Percentiles rank a stretch among this genome's conserved stretches.
Conservation (phyloP, 768 basidiomycete species). For the Pisolithus tinctorius region DNA sequence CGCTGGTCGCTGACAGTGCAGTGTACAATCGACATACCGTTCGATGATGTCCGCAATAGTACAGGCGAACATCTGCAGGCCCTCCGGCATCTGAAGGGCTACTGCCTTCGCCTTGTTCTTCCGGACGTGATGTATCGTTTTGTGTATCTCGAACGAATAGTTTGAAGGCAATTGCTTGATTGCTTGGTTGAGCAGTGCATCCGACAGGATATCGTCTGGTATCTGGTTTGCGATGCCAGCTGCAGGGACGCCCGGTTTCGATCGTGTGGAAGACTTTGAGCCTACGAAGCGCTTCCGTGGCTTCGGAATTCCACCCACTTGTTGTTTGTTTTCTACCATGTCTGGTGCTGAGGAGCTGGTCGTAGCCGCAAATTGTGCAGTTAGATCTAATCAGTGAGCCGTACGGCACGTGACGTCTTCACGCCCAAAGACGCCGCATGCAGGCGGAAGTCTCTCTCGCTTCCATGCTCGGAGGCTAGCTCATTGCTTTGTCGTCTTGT, state of each 20-base stretch:
- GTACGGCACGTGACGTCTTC: background rate
- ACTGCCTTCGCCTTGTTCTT: constrained; percentile 85
- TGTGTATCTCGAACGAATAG: constrained; percentile 97
- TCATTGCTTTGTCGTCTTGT: too few species aligned
- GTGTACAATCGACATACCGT: constrained; percentile 46
- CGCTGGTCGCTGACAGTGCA: constrained; percentile 2
- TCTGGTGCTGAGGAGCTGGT: background rate
- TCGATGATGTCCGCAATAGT: constrained; percentile 95
- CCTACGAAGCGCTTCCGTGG: constrained; percentile 74
- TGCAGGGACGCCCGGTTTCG: constrained; percentile 42
- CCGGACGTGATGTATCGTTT: constrained; percentile 87
- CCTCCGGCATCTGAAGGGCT: constrained; percentile 97
- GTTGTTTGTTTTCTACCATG: constrained; percentile 1
- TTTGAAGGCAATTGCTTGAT: constrained; percentile 80
- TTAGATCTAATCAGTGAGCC: too few species aligned
- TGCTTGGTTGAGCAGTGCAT: constrained; percentile 70
- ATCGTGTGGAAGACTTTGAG: constrained; percentile 55
- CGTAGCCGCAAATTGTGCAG: too few species aligned
- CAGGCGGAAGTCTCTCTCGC: background rate
- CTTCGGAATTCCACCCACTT: constrained; percentile 30
- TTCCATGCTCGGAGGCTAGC: background rate
- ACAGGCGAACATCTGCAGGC: constrained; percentile 96
- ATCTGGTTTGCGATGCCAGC: constrained; percentile 58
- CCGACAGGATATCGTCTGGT: constrained; percentile 76
- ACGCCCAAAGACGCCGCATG: background rate